These are phyloP conservation scores for Pontederia crassipes DNA, from an alignment of 176 grass and related monocot genomes.

Conservation along the genomic window DNA sequence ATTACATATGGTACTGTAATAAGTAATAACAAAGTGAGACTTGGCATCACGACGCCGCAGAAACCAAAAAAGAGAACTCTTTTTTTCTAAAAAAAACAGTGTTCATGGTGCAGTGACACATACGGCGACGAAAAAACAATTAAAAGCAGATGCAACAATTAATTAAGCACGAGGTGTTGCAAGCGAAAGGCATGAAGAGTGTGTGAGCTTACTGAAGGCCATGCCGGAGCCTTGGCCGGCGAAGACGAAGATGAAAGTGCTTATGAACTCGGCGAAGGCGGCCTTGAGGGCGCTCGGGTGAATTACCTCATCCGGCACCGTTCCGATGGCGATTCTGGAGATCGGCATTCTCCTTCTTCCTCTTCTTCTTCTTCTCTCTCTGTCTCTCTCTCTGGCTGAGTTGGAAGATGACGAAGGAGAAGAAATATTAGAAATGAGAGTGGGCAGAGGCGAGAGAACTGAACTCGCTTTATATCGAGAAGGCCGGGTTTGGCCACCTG, in stretches of 20 bases:
- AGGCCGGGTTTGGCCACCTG: no score
- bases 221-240: slow-evolving; percentile 1
- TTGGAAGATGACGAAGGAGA: no score
- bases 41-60: no score
- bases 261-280: not conserved
- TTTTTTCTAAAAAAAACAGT: no score
- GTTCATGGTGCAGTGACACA: no score
- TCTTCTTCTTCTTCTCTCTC: not conserved
- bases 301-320: not conserved
- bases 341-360: not conserved
- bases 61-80: no score
- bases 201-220: not conserved
- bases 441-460: no score
- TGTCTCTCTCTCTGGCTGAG: no score
- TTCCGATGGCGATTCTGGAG: not conserved
- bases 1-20: no score
- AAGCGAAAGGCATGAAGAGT: not conserved
- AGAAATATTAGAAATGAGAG: no score
- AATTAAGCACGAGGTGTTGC: not conserved
- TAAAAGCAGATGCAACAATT: not conserved
- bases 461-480: no score
- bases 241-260: slow-evolving; percentile 1
- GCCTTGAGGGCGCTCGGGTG: not conserved
- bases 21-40: no score
- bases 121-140: not conserved